Evolutionary conservation across 495 filamentous ascomycete species (phyloP), one percentile per base, ranked within the genome.

Genomic region (Cercophora sp.): DNA sequence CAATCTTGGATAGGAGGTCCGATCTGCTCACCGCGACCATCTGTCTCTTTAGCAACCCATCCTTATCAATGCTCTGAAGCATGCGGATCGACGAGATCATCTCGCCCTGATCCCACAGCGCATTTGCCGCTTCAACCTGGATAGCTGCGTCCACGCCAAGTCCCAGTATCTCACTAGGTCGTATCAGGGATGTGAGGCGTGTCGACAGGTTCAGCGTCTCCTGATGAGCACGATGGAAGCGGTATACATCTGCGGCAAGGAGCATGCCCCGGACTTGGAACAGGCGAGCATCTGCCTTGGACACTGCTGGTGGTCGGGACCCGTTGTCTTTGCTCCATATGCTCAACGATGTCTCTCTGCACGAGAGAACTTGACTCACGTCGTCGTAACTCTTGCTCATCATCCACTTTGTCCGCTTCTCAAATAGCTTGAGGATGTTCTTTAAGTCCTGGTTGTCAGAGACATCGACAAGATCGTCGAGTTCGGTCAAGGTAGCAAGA

Each of bases 41-140:
- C 63, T 95, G 89, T 45, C 80, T 84, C 52, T 84, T 82, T 2
- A 86, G 60, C 8, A 81, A 73, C n/a, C 74, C 68, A 18, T 81
- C 71, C 41, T 77, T 75, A 25, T 85, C 79, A 22, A 96, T 73
- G 32, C 82, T 77, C 58, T 91, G 83, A 23, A 97, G 82, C 78
- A 96, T 91, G 34, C 82, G 76, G 42, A 99, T 95, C 1, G 94
- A 95, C 2, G 91, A 79, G n/a, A 84, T 79, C 77, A 88, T 87
- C 64, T 97, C 92, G 13, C 89, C 92, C 63, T 95, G 87, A 48
- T 92, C 90, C 93, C 93, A 99, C 11, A 99, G 72, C 34, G 95
- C 89, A 56, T 88, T 87, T 8, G 93, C 90, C 18, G 85, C 79
- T 65, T 97, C 93, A 37, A 88, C 78, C 53, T 80, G 79, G 20